phyloP scores from a whole-genome alignment of 306 rosid species.

The Inga leiocalycina region DNA sequence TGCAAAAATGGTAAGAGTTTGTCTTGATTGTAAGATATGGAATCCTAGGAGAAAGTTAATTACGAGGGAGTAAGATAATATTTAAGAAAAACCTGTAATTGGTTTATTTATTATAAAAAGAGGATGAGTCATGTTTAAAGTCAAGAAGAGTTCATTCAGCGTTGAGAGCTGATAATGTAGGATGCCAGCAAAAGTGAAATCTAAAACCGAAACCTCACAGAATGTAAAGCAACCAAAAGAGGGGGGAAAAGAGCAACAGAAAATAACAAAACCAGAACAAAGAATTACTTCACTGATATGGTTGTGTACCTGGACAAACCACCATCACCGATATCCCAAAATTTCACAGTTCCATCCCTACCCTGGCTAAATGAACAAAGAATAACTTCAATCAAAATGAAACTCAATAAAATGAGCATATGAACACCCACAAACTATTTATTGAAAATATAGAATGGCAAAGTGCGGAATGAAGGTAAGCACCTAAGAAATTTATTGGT shows the following conservation, averaged over 20 bases:
- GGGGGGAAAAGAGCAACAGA: too few relatives aligned
- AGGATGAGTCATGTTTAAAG: not conserved
- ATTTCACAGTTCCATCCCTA: slow-evolving; percentile 92
- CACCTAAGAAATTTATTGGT: slow-evolving; percentile 74
- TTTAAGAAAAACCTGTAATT: slow-evolving; percentile 10
- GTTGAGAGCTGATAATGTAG: not conserved
- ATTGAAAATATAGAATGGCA: not conserved
- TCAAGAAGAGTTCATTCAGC: not conserved
- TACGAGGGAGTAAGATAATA: slow-evolving; percentile 5
- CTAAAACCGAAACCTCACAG: not conserved
- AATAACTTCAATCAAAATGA: slow-evolving; percentile 14
- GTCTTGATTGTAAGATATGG: slow-evolving; percentile 73
- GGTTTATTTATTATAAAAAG: not conserved
- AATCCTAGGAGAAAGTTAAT: slow-evolving; percentile 43
- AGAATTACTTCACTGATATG: not conserved
- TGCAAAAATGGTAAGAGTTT: slow-evolving; percentile 86
- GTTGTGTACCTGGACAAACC: slow-evolving; percentile 70
- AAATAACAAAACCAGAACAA: not conserved
- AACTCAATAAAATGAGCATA: not conserved
- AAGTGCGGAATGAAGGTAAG: slow-evolving; percentile 7
- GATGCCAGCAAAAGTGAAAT: not conserved
- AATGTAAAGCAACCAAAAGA: not conserved
- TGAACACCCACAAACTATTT: not conserved
- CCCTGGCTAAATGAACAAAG: slow-evolving; percentile 76
- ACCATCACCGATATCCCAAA: slow-evolving; percentile 80